Base-by-base conservation (phyloP, 2,329 filamentous ascomycete species). In the Claviceps capensis region DNA sequence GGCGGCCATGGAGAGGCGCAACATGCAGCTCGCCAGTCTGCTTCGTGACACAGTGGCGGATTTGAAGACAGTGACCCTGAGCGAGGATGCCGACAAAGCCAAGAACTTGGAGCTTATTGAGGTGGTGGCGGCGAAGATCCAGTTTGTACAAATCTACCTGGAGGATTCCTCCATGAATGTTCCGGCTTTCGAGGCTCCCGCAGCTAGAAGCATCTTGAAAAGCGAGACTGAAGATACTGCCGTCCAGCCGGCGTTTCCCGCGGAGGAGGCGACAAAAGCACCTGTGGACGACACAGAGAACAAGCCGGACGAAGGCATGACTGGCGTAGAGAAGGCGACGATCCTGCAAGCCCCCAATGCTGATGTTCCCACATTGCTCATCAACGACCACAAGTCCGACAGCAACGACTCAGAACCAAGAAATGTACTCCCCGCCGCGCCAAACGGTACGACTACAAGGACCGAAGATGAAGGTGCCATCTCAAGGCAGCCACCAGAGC, bases 1-100 rank as follows among this genome's bases (percentile, higher is more conserved):
- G 14, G 67, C 69, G 4, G 69, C 72, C 47, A 67, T 88, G 55
- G 82, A 88, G 59, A 70, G 68, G 49, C 76, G 86, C 47, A 89
- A 88, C 58, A 74, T 73, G 57, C 77, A 81, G 54, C 66, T 91
- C 17, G 82, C 84, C 1, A 68, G 71, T 34, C 80, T 90, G 74
- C 74, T 91, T 9, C 79, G 83, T 50, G 78, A 81, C 55, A 81
- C 82, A 1, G 75, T 88, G 22, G 67, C 73, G 1, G 78, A 78
- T 47, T 72, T 91, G 1, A 82, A 80, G 69, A 69, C 74, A 1
- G 69, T 82, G 48, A 81, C 82, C 40, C 69, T 72, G 40, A 71
- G 72, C 2, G 66, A 66, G 42, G 52, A 76, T 26, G 69, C 74
- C 45, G 73, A 78, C 37, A 76, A 73, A 55, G 67, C 64, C 36